Evolutionary conservation across 148 eudicot genomes (phyloP).

Genomic region (Agrostemma githago): DNA sequence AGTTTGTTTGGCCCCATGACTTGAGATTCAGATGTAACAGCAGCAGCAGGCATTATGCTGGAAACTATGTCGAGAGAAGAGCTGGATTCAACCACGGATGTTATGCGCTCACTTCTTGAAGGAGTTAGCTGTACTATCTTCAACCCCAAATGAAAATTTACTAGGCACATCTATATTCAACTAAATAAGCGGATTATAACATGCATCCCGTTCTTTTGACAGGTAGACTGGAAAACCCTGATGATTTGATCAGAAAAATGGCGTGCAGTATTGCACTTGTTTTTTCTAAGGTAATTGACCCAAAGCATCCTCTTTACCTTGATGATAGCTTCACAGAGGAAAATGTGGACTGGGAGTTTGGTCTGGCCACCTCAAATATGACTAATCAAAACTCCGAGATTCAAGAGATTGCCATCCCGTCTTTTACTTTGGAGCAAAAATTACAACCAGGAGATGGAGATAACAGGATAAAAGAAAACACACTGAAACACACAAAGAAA

Average conservation of each 20-base stretch:
- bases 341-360: slow-evolving; percentile 88
- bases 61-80: slow-evolving; percentile 90
- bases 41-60: slow-evolving; percentile 77
- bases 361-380: slow-evolving; percentile 36
- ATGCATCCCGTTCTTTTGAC: slow-evolving; percentile 28
- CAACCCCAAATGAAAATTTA: not conserved
- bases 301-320: slow-evolving; percentile 84
- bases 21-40: slow-evolving; percentile 65
- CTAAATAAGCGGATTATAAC: slow-evolving; percentile 2
- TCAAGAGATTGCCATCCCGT: slow-evolving; percentile 21
- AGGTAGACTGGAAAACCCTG: slow-evolving; percentile 89
- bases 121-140: slow-evolving; percentile 82
- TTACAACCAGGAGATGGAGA: slow-evolving; percentile 26
- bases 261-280: slow-evolving; percentile 77
- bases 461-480: slow-evolving; percentile 22
- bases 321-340: slow-evolving; percentile 65
- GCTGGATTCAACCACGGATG: slow-evolving; percentile 70
- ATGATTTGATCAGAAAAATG: slow-evolving; percentile 65
- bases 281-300: slow-evolving; percentile 87
- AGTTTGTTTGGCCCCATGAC: slow-evolving; percentile 38
- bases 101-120: slow-evolving; percentile 79
- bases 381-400: slow-evolving; percentile 21
- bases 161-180: not conserved
- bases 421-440: slow-evolving; percentile 19
- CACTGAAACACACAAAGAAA: slow-evolving; percentile 35